Base-by-base conservation (phyloP, 495 filamentous ascomycete species). In the Xylaria venustula region DNA sequence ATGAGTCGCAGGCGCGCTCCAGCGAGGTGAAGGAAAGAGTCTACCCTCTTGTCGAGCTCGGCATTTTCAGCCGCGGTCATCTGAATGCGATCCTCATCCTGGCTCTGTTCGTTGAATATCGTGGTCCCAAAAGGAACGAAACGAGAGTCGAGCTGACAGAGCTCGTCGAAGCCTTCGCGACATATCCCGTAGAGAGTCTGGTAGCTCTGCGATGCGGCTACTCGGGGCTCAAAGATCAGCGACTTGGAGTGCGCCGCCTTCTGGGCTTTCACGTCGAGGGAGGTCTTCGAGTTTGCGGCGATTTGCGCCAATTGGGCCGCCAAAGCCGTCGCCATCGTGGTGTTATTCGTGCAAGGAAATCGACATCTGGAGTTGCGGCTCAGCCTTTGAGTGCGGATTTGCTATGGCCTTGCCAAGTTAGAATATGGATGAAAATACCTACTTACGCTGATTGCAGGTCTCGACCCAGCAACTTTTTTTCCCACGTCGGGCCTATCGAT, bases 71-170 rank as follows among this genome's bases (percentile, higher is more conserved):
- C 75, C 15, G 78, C 81, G 1, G 87, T 93, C 87, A 97, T 90
- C 73, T 93, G 86, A 12, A 82, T 88, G 36, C 94, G 83, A 64
- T 99, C 94, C 63, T 93, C 85, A 54, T 82, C 76, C 73, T 91
- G 94, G 78, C 93, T 97, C 71, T 95, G 88, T 61, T 92, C 88
- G 75, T 89, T 93, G 81, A 97, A 99, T 41, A 99, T 74, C 7
- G 84, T 88, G 44, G 79, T 77, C 48, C 81, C 81, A 68, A 90
- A 97, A 19, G 76, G 73, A 32, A 80, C 50, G 63, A 96, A 97
- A 34, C 90, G 85, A 5, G 75, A 60, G 71, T 99, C 95, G 20
- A 99, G 75, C 61, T 83, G 83, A 71, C 94, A 98, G 62, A 99
- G 78, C 63, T 99, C 94, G 26, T 88, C 83, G 66, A 91, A 98